Evolutionary conservation across 257 asterid genomes (phyloP).

Genomic region (Primulina tabacum): DNA sequence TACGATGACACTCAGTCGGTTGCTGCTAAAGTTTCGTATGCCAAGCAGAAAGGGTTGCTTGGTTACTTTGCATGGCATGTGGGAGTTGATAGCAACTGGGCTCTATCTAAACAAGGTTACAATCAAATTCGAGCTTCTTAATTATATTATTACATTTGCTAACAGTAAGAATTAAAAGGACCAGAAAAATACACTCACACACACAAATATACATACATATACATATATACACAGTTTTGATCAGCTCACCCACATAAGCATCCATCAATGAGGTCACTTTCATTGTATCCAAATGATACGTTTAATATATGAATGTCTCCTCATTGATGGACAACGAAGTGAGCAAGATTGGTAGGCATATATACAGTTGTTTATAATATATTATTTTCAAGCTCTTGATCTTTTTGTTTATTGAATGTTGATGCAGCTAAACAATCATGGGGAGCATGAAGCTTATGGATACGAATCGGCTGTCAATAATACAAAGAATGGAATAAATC

Average conservation of each 20-base stretch:
- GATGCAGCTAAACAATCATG: slow-evolving; percentile 36
- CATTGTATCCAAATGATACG: too few species aligned
- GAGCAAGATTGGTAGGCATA: too few species aligned
- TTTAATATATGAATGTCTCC: too few species aligned
- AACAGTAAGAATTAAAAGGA: too few species aligned
- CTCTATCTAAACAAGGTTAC: slow-evolving; percentile 51
- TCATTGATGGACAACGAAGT: too few species aligned
- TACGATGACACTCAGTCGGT: slow-evolving; percentile 39
- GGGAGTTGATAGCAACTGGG: slow-evolving; percentile 39
- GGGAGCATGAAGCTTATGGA: slow-evolving; percentile 28
- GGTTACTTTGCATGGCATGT: slow-evolving; percentile 59
- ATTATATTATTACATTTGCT: too few species aligned
- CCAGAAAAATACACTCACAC: too few species aligned
- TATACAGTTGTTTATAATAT: too few species aligned
- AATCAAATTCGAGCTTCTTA: not conserved
- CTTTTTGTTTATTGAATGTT: slow-evolving; percentile 6
- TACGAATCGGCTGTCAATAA: too few species aligned
- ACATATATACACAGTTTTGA: not conserved
- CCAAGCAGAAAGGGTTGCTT: slow-evolving; percentile 40
- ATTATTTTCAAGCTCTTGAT: not conserved
- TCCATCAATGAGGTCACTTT: too few species aligned
- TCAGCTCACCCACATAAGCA: too few species aligned
- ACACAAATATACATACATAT: not conserved
- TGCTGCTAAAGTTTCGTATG: slow-evolving; percentile 36
- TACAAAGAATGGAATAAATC: too few species aligned